Base-by-base conservation (phyloP, 169 alveolate genomes). In the Plasmodium falciparum region DNA sequence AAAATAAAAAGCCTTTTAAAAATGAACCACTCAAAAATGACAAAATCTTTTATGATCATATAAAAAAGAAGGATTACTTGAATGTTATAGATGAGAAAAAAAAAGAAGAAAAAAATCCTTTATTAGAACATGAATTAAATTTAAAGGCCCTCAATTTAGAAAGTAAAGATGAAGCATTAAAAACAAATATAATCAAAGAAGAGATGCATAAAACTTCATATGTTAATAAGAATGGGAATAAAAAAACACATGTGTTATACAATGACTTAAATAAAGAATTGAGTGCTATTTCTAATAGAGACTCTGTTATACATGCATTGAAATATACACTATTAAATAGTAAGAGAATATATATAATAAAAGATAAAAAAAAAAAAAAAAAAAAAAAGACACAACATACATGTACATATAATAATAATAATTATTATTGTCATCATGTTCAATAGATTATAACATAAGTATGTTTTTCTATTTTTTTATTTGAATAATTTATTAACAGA, bases 141-240 rank as follows among this genome's bases (percentile, higher is more conserved):
- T 45, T 78, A 26, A 56, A 78, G n/a, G 74, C 89, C 9, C 89
- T 78, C 54, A 78, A 78, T 29, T 66, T 78, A 66, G 89, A 69
- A 39, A 52, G 70, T 33, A 13, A 43, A 9, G 20, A 67, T 33
- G 12, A 15, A 3, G 39, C 61, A 17, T 9, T 58, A 39, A 3
- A 47, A 70, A 49, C 45, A 22, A 78, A 22, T 52, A 66, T 49
- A 71, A 70, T 29, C 71, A 78, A 54, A 59, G 20, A 17, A 33
- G 6, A 12, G 65, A 56, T 56, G 3, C 22, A 49, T 61, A 74
- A 52, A 2, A 20, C 7, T n/a, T 29, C 45, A 20, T 17, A 9
- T 15, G 74, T 17, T 15, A 74, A 61, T 20, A 63, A 29, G 13
- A 62, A 43, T 45, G 49, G 26, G n/a, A 29, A 52, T 22, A 67